Conservation (phyloP, 805 yeast genomes). For the Pichia rugopelliculosa region DNA sequence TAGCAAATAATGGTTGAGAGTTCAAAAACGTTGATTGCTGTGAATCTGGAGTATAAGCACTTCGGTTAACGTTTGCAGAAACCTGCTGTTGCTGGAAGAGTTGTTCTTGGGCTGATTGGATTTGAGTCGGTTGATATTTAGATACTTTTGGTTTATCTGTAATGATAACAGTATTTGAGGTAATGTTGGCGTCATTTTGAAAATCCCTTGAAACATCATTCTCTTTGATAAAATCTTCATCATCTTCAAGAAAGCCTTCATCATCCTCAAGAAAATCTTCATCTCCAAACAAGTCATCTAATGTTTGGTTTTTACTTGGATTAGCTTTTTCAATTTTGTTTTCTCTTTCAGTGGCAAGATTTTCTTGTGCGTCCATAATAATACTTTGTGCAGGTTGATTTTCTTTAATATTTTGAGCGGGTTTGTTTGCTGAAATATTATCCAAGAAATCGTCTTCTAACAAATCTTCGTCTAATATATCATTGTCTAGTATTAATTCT, state of each 20-base stretch:
- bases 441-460: background rate
- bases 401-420: background rate
- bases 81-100: background rate
- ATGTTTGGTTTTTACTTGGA: background rate
- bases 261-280: background rate
- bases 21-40: background rate
- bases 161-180: background rate
- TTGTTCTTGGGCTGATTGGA: background rate
- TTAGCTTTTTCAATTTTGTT: background rate
- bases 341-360: background rate
- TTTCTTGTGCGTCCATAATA: background rate
- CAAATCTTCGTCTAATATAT: conserved; percentile 25
- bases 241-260: background rate
- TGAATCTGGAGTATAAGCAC: background rate
- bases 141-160: background rate
- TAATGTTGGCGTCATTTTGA: background rate
- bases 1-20: background rate
- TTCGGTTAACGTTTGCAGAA: background rate
- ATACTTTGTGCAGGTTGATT: background rate
- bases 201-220: background rate
- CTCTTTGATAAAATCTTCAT: background rate
- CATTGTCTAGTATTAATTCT: conserved; percentile 34
- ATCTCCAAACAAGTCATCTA: background rate
- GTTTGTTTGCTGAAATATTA: background rate
- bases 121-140: background rate